These are phyloP conservation scores for Thermochaetoides thermophila DNA, from an alignment of 495 filamentous ascomycete genomes.

Conservation along the genomic window DNA sequence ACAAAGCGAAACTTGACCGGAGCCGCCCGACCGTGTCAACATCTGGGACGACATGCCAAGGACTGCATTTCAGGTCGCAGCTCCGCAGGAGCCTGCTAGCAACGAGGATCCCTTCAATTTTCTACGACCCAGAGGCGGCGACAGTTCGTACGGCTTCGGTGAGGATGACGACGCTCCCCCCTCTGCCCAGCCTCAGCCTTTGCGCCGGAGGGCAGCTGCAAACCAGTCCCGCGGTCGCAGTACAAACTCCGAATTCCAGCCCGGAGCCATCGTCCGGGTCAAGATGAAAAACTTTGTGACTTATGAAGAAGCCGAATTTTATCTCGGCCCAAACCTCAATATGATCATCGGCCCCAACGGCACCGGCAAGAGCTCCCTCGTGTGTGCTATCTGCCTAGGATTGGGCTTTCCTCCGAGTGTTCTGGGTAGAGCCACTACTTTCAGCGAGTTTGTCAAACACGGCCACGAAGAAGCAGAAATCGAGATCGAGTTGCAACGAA, in stretches of 20 bases:
- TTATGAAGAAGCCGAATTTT: slow-evolving; percentile 79
- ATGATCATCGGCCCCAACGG: slow-evolving; percentile 99
- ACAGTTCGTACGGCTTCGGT: slow-evolving; percentile 1
- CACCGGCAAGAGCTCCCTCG: slow-evolving; percentile 92
- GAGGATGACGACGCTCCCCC: not conserved
- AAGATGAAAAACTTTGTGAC: slow-evolving; percentile 88
- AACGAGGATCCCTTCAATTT: slow-evolving; percentile 3
- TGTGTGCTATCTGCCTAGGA: slow-evolving; percentile 92
- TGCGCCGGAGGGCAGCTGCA: slow-evolving; percentile 7
- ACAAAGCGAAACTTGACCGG: too few relatives aligned
- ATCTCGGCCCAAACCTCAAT: slow-evolving; percentile 81
- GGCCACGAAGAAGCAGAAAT: slow-evolving; percentile 61
- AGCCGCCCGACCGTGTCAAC: too few relatives aligned
- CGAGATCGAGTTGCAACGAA: slow-evolving; percentile 72
- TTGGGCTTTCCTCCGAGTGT: slow-evolving; percentile 72
- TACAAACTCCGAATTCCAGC: slow-evolving; percentile 34
- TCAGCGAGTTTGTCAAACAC: slow-evolving; percentile 88
- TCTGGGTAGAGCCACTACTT: slow-evolving; percentile 72
- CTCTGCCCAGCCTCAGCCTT: slow-evolving; percentile 2
- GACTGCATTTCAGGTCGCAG: too few relatives aligned
- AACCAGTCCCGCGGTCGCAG: slow-evolving; percentile 2
- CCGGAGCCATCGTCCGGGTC: slow-evolving; percentile 82
- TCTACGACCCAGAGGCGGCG: slow-evolving; percentile 8
- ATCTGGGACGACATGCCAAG: too few relatives aligned
- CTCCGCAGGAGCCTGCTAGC: too few relatives aligned